phyloP scores from a whole-genome alignment of 2,329 filamentous ascomycete genomes.

The Davidsoniella eucalypti region DNA sequence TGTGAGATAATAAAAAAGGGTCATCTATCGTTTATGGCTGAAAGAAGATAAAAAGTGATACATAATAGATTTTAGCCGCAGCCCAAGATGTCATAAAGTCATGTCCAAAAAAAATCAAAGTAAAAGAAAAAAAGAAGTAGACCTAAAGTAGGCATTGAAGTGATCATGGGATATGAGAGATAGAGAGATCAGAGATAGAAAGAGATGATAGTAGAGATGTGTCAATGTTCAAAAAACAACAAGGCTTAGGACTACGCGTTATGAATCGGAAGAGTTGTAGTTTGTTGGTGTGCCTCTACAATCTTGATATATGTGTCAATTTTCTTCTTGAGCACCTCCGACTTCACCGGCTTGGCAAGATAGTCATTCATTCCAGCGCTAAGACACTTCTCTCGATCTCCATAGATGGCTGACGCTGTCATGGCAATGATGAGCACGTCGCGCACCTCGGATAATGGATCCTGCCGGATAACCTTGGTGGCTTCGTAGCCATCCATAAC shows the following conservation, averaged over 20 bases:
- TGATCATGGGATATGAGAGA: neutral
- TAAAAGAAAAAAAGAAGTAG: neutral
- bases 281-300: conserved; percentile 17
- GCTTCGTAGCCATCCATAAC: conserved; percentile 85
- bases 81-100: neutral
- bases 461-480: conserved; percentile 64
- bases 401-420: conserved; percentile 89
- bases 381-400: conserved; percentile 88
- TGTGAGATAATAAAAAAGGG: too few species aligned
- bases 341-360: conserved; percentile 84
- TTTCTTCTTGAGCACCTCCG: conserved; percentile 72
- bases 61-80: neutral
- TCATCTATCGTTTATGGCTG: too few species aligned
- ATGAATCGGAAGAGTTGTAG: conserved; percentile 15
- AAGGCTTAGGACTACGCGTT: neutral
- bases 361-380: conserved; percentile 97
- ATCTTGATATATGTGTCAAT: conserved; percentile 41
- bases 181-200: neutral
- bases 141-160: too few species aligned
- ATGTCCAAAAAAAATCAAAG: neutral
- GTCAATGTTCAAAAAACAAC: neutral
- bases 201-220: neutral
- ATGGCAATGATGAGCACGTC: conserved; percentile 89
- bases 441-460: conserved; percentile 58
- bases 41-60: neutral